These are phyloP conservation scores for Kwoniella shivajii DNA, from an alignment of 1,284 basidiomycete genomes.

Conservation along the genomic window DNA sequence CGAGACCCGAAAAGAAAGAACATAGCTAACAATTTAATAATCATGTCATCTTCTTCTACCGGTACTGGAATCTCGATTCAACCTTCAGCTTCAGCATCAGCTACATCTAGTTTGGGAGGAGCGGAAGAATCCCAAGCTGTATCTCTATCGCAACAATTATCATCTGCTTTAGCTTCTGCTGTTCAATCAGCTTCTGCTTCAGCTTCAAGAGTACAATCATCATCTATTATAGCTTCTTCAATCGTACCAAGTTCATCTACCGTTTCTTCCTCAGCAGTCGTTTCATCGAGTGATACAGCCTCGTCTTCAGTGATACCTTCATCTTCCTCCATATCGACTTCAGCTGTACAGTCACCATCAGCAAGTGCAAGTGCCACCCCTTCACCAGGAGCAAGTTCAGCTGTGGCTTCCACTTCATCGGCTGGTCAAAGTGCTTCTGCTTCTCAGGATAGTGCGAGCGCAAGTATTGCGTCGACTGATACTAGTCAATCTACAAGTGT, in stretches of 20 bases:
- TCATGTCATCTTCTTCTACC: constrained; percentile 6
- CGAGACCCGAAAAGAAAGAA: too few species aligned
- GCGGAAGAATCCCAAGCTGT: constrained; percentile 2
- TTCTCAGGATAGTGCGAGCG: not conserved
- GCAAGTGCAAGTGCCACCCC: constrained; percentile 9
- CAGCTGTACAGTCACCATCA: constrained; percentile 12
- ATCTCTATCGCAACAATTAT: constrained; percentile 1
- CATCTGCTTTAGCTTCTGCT: constrained; percentile 1
- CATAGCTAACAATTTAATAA: too few species aligned
- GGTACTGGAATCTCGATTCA: not conserved
- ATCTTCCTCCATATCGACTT: not conserved
- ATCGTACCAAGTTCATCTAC: not conserved
- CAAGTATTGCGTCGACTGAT: constrained; percentile 3
- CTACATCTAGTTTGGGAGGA: not conserved
- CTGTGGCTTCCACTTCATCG: not conserved
- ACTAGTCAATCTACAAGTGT: constrained; percentile 12
- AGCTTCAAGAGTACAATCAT: not conserved
- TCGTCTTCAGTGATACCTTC: not conserved
- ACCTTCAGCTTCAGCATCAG: not conserved
- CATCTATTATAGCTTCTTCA: constrained; percentile 1
- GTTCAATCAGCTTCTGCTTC: constrained; percentile 7
- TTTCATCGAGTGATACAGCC: constrained; percentile 1
- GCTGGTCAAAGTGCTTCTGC: constrained; percentile 12
- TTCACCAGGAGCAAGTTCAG: constrained; percentile 9
- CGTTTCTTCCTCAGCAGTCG: not conserved